Base-by-base conservation (phyloP, 2,329 filamentous ascomycete species). In the Cladosporium sphaerospermum region DNA sequence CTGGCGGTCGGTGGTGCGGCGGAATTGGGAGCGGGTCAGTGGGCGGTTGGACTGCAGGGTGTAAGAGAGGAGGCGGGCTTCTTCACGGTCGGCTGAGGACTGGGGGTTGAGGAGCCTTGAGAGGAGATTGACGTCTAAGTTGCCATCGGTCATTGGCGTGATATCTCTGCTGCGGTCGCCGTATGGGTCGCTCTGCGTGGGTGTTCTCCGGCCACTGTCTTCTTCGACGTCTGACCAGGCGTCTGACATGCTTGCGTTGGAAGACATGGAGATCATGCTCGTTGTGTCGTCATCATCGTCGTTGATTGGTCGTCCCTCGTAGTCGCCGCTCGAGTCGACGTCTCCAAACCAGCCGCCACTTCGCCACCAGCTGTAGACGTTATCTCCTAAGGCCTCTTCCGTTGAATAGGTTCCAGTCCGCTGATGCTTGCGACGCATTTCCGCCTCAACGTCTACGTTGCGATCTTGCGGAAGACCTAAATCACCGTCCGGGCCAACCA, bases 341-440 rank as follows among this genome's bases (percentile, higher is more conserved):
- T 85, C 84, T 1, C 92, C 91, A 84, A 89, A 96, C 73, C 88
- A 88, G 7, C 88, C 89, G 16, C 89, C 89, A 51, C 78, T 76
- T 49, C 86, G 83, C 87, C 89, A 97, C 81, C 91, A 93, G 31
- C 77, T 76, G 67, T 96, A 97, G 1, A 96, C 73, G 54, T 83
- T 84, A 2, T 79, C 77, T 58, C 92, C 86, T 2, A 96, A 74
- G 37, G 81, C 80, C 28, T 80, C 78, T 61, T 93, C 87, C 39
- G 83, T 73, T 68, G 71, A 73, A 37, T 67, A 60, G 31, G 59
- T 67, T 63, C 64, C 67, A 52, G 67, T 70, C 43, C 67, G 74
- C 54, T 70, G 69, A 31, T 86, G 73, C 45, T 82, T 77, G 51
- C 80, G 80, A 59, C 88, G 81, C 60, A 91, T 83, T 66, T 93